Evolutionary conservation across 202 grass and related monocot genomes (phyloP).

Genomic region (Thinopyrum obtusiflorum): DNA sequence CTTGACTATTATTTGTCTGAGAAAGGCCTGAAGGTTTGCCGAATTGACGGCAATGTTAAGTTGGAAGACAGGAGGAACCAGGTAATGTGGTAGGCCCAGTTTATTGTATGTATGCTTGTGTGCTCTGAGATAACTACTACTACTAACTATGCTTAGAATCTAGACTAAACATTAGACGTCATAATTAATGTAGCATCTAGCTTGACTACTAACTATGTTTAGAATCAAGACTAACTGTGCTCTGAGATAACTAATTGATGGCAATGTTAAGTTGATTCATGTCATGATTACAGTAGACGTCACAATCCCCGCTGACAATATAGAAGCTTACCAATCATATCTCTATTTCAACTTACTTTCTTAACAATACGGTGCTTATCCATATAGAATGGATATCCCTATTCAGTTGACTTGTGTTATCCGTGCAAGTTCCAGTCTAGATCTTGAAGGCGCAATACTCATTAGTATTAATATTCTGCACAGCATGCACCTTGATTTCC

Average conservation of each 20-base stretch:
- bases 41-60: constrained; percentile 83
- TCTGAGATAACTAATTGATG: no score
- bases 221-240: no score
- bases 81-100: constrained; percentile 42
- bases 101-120: background rate
- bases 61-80: constrained; percentile 73
- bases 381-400: background rate
- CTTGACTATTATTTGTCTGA: constrained; percentile 76
- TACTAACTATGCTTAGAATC: no score
- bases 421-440: background rate
- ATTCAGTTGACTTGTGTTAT: background rate
- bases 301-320: background rate
- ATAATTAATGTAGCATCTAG: background rate
- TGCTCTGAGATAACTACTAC: background rate
- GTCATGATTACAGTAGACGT: background rate
- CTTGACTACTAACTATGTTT: background rate
- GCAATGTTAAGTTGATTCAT: background rate
- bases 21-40: constrained; percentile 69
- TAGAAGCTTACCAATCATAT: background rate
- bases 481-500: background rate
- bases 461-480: background rate
- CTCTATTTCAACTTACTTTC: background rate
- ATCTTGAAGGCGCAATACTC: background rate
- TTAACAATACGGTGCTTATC: background rate
- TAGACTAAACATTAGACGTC: background rate